These are phyloP conservation scores for Polytrichum formosum DNA, from an alignment of 225 moss, liverwort and hornwort species.

Conservation along the genomic window DNA sequence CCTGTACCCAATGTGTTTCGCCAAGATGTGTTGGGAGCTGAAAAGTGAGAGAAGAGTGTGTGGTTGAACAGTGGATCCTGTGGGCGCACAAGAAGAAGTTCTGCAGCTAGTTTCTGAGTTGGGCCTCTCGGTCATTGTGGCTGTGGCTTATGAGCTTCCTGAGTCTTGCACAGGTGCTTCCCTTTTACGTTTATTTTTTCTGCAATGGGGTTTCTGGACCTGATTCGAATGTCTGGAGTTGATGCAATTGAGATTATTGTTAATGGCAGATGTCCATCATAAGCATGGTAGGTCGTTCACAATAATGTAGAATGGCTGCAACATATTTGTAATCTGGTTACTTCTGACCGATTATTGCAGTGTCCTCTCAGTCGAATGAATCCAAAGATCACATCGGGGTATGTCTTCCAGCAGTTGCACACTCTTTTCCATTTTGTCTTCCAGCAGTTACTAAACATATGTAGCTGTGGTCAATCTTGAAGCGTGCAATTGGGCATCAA, in stretches of 20 bases:
- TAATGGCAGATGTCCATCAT: no score
- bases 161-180: conserved; percentile 29
- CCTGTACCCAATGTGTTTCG: no score
- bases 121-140: conserved; percentile 50
- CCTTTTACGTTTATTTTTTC: conserved; percentile 7
- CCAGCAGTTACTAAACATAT: neutral
- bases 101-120: conserved; percentile 53
- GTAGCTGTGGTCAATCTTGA: neutral
- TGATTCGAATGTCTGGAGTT: no score
- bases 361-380: conserved; percentile 19
- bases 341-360: conserved; percentile 31
- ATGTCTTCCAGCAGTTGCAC: conserved; percentile 17
- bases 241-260: no score
- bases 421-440: conserved; percentile 1
- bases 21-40: conserved; percentile 7
- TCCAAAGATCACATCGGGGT: conserved; percentile 44
- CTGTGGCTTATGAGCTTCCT: conserved; percentile 68
- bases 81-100: conserved; percentile 76
- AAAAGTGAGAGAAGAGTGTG: conserved; percentile 1
- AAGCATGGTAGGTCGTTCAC: no score
- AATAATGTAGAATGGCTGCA: neutral
- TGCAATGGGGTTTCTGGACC: no score
- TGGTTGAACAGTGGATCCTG: conserved; percentile 61
- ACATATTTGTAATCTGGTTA: conserved; percentile 13
- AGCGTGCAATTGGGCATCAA: neutral